A percentile compares a stretch with the other conserved stretches of the same genome.
phyloP scores from a whole-genome alignment of 306 rosid genomes.

The Alnus glutinosa region DNA sequence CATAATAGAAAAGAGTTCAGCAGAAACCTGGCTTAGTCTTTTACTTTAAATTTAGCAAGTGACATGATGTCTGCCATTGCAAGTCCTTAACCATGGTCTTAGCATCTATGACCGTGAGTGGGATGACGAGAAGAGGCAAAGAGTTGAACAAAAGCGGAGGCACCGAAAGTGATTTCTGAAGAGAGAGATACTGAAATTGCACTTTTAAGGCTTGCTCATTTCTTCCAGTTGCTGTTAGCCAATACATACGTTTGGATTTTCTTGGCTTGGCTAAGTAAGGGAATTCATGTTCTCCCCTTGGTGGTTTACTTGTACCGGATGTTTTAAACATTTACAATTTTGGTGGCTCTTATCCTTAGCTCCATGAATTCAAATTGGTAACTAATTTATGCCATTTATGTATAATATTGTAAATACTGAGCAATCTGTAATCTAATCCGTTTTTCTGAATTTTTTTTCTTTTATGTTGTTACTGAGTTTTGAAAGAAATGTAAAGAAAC shows the following conservation, averaged over 20 bases:
- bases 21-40: not conserved
- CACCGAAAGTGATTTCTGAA: constrained; percentile 62
- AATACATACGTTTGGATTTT: constrained; percentile 16
- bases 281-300: constrained; percentile 12
- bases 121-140: constrained; percentile 95
- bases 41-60: constrained; percentile 7
- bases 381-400: constrained; percentile 35
- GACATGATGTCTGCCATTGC: constrained; percentile 10
- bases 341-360: constrained; percentile 16
- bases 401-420: constrained; percentile 53
- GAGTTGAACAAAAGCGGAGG: constrained; percentile 92
- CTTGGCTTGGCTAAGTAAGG: constrained; percentile 6
- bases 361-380: constrained; percentile 24
- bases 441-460: not conserved
- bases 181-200: constrained; percentile 1
- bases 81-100: constrained; percentile 54
- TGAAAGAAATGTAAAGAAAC: constrained; percentile 3
- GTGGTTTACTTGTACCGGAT: constrained; percentile 30
- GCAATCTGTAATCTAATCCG: constrained; percentile 8
- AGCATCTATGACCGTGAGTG: constrained; percentile 87
- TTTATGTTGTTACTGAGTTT: not conserved
- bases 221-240: constrained; percentile 21
- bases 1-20: not conserved
- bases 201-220: constrained; percentile 13
- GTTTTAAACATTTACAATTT: constrained; percentile 24